Percentiles rank a stretch among this genome's conserved stretches.
Conservation (phyloP, 2,329 filamentous ascomycete genomes). For the Fusarium sp. region DNA sequence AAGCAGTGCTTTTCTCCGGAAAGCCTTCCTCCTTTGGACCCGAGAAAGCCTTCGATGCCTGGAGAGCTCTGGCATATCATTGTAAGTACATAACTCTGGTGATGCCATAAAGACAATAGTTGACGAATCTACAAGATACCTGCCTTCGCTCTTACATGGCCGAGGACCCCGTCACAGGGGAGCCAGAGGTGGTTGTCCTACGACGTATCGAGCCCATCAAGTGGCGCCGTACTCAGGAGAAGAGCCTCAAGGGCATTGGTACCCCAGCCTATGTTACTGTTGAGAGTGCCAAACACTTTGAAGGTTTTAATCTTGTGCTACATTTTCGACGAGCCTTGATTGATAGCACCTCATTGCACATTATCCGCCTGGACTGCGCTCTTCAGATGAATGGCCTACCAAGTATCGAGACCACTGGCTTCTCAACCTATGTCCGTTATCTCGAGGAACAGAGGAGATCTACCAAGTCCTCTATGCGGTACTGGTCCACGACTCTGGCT, state of each 20-base stretch:
- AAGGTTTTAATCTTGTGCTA: conserved; percentile 6
- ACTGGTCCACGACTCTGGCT: conserved; percentile 1
- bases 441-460: conserved; percentile 1
- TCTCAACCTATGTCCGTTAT: conserved; percentile 5
- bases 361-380: conserved; percentile 1
- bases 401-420: conserved; percentile 10
- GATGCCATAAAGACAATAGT: rapidly evolving
- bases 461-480: background rate
- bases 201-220: conserved; percentile 3
- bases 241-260: background rate
- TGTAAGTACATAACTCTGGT: background rate
- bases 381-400: conserved; percentile 11
- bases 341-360: conserved; percentile 6
- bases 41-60: conserved; percentile 6
- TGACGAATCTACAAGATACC: background rate
- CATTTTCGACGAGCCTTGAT: conserved; percentile 11
- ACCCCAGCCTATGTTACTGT: conserved; percentile 7
- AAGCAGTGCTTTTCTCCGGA: conserved; percentile 11
- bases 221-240: conserved; percentile 2
- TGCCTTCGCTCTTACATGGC: conserved; percentile 13
- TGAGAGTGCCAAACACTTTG: background rate
- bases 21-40: conserved; percentile 2
- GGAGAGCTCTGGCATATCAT: conserved; percentile 13
- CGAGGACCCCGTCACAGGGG: background rate
- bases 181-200: conserved; percentile 2